These are phyloP conservation scores for Cladophialophora exuberans DNA, from an alignment of 2,329 filamentous ascomycete species.

Conservation along the genomic window DNA sequence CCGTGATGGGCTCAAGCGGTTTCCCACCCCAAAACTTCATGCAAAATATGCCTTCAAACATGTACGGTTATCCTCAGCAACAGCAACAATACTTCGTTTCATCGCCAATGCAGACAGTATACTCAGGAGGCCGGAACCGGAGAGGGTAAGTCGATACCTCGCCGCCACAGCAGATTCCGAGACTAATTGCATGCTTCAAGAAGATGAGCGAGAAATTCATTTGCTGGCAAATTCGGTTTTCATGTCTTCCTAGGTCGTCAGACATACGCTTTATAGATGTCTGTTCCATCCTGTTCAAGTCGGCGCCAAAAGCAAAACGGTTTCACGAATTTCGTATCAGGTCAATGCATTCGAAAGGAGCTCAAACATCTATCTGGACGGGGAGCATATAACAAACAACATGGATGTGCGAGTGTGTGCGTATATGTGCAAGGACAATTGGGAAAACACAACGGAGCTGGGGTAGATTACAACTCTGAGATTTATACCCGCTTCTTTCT, in stretches of 20 bases:
- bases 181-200: background rate
- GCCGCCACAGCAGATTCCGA: background rate
- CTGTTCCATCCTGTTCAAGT: background rate
- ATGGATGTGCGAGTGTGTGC: too few species aligned
- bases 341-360: background rate
- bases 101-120: constrained; percentile 45
- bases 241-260: too few species aligned
- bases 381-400: constrained; percentile 11
- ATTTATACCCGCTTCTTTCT: too few species aligned
- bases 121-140: constrained; percentile 53
- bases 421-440: too few species aligned
- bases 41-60: constrained; percentile 47
- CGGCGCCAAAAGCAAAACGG: background rate
- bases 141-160: constrained; percentile 26
- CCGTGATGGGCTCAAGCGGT: constrained; percentile 48
- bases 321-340: constrained; percentile 7
- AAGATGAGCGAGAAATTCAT: background rate
- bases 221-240: background rate
- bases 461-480: too few species aligned
- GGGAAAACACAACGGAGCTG: too few species aligned
- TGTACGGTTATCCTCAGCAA: constrained; percentile 57
- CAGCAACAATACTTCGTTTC: constrained; percentile 43
- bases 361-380: background rate
- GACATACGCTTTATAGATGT: too few species aligned
- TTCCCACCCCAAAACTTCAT: constrained; percentile 51